These are phyloP conservation scores for Eutypa lata DNA, from an alignment of 2,329 filamentous ascomycete species.

Conservation along the genomic window DNA sequence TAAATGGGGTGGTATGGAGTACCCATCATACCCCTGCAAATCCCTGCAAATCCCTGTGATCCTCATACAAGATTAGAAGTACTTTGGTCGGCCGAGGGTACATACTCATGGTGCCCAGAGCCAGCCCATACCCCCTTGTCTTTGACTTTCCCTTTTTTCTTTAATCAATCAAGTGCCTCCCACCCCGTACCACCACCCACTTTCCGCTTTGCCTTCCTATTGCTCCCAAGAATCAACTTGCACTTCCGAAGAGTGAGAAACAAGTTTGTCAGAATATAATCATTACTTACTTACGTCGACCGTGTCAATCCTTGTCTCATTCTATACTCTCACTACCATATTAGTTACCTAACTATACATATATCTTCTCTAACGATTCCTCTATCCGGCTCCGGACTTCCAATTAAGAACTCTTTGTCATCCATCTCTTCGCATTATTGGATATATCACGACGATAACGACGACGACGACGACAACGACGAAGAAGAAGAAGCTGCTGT, in stretches of 20 bases:
- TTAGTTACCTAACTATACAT: not conserved
- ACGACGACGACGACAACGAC: too few relatives aligned
- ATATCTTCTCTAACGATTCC: too few relatives aligned
- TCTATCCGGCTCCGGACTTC: too few relatives aligned
- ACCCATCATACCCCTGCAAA: not conserved
- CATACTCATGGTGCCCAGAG: not conserved
- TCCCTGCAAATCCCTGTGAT: conserved; percentile 2
- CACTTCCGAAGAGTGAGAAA: not conserved
- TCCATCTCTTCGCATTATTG: too few relatives aligned
- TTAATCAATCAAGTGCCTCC: not conserved
- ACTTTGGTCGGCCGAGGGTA: conserved; percentile 1
- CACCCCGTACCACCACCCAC: not conserved
- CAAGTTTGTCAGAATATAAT: too few relatives aligned
- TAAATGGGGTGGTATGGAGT: not conserved
- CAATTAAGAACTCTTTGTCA: too few relatives aligned
- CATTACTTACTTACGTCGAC: too few relatives aligned
- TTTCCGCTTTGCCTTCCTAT: not conserved
- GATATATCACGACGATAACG: too few relatives aligned
- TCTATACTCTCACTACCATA: not conserved
- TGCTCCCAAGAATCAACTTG: not conserved
- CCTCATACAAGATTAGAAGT: conserved; percentile 1
- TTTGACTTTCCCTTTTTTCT: not conserved
- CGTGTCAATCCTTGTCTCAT: not conserved
- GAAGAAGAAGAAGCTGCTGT: too few relatives aligned
- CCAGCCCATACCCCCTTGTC: not conserved